Conservation (phyloP, 257 asterid species). For the Plantago elongata region DNA sequence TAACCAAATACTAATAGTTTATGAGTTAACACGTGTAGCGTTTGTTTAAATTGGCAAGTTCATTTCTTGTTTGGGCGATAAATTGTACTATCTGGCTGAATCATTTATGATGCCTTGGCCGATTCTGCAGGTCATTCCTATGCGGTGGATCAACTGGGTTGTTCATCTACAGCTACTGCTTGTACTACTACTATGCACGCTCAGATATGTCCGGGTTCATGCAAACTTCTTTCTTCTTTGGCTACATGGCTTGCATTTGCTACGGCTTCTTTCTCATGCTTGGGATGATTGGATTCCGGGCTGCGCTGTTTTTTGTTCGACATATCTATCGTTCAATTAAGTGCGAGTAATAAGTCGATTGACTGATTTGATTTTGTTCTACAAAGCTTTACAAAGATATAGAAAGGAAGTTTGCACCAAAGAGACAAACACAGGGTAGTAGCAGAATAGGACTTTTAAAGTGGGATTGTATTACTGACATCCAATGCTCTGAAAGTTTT, state of each 20-base stretch:
- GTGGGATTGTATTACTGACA: slow-evolving; percentile 1
- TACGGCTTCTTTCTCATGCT: slow-evolving; percentile 86
- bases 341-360: slow-evolving; percentile 42
- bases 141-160: slow-evolving; percentile 93
- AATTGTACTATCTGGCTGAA: neutral
- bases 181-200: slow-evolving; percentile 76
- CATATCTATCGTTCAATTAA: slow-evolving; percentile 76
- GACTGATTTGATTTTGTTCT: neutral
- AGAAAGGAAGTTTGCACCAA: neutral
- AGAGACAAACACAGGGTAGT: neutral
- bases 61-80: neutral
- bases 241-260: slow-evolving; percentile 83
- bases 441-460: neutral
- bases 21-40: no score
- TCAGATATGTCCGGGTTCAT: slow-evolving; percentile 95
- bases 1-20: no score
- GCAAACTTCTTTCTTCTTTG: slow-evolving; percentile 91
- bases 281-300: slow-evolving; percentile 84
- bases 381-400: neutral
- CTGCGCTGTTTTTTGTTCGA: slow-evolving; percentile 78
- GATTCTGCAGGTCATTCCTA: slow-evolving; percentile 57
- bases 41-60: no score
- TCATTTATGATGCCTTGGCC: slow-evolving; percentile 2
- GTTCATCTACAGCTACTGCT: slow-evolving; percentile 78
- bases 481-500: no score